These are phyloP conservation scores for Dorcoceras hygrometricum DNA, from an alignment of 257 asterid species.

Conservation along the genomic window DNA sequence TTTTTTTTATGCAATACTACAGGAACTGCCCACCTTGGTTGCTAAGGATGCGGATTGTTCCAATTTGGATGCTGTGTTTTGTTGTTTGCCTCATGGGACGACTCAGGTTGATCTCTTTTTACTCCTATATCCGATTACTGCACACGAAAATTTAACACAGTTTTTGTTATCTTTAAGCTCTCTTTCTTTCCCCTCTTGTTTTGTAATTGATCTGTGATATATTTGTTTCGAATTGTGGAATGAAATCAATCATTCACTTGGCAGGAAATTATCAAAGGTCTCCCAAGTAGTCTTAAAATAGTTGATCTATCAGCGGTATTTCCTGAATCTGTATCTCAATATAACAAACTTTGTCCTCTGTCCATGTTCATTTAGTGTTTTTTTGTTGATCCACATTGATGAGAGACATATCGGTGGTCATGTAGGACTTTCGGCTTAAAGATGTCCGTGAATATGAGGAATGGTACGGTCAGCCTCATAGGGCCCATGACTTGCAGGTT, in stretches of 20 bases:
- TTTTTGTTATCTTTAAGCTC: neutral
- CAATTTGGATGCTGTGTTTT: slow-evolving; percentile 82
- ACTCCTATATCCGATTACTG: neutral
- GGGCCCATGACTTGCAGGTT: slow-evolving; percentile 82
- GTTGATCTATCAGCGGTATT: slow-evolving; percentile 97
- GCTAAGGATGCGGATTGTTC: slow-evolving; percentile 87
- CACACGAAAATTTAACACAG: neutral
- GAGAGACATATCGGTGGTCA: slow-evolving; percentile 22
- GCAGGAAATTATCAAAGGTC: slow-evolving; percentile 89
- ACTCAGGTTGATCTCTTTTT: slow-evolving; percentile 58
- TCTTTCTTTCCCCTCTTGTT: neutral
- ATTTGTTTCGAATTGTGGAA: slow-evolving; percentile 3
- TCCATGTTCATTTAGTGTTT: neutral
- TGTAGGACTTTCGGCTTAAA: slow-evolving; percentile 84
- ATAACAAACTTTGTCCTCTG: slow-evolving; percentile 7
- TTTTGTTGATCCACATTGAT: neutral
- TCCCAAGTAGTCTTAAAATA: slow-evolving; percentile 68
- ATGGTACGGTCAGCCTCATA: slow-evolving; percentile 97
- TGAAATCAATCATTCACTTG: slow-evolving; percentile 1
- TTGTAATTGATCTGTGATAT: neutral
- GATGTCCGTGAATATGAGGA: slow-evolving; percentile 77
- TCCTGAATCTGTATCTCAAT: slow-evolving; percentile 11
- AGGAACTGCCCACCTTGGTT: slow-evolving; percentile 86
- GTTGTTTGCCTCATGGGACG: slow-evolving; percentile 98
- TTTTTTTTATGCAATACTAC: slow-evolving; percentile 11